phyloP scores from a whole-genome alignment of 257 asterid species.

The Ajuga chamaepitys region DNA sequence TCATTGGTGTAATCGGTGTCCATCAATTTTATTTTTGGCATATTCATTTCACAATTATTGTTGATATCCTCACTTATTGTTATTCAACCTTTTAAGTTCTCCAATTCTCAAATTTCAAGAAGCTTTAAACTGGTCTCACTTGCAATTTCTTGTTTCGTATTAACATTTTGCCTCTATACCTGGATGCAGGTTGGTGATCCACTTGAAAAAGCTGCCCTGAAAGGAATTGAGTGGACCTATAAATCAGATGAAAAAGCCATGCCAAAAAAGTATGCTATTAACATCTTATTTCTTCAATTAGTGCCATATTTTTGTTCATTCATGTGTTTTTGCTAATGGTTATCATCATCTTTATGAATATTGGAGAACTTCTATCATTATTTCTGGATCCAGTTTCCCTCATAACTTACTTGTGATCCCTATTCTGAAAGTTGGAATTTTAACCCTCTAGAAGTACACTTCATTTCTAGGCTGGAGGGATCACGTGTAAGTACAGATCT shows the following conservation, averaged over 20 bases:
- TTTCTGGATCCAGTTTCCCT: neutral
- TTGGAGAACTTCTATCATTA: neutral
- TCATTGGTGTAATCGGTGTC: neutral
- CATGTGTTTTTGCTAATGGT: neutral
- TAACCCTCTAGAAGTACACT: neutral
- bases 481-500: neutral
- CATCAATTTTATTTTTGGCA: neutral
- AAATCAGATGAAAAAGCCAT: conserved; percentile 94
- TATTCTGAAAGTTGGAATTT: neutral
- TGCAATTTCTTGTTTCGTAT: neutral
- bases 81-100: neutral
- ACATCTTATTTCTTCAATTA: neutral
- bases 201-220: conserved; percentile 97
- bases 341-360: neutral
- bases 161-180: conserved; percentile 8
- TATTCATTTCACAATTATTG: neutral
- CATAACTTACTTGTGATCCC: neutral
- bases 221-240: conserved; percentile 91
- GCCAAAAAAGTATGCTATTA: conserved; percentile 72
- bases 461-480: neutral
- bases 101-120: neutral
- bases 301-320: neutral
- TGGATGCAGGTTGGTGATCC: conserved; percentile 96
- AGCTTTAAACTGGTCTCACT: neutral
- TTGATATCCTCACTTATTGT: neutral